Evolutionary conservation across 768 basidiomycete species (phyloP).

Genomic region (Chiua virens): DNA sequence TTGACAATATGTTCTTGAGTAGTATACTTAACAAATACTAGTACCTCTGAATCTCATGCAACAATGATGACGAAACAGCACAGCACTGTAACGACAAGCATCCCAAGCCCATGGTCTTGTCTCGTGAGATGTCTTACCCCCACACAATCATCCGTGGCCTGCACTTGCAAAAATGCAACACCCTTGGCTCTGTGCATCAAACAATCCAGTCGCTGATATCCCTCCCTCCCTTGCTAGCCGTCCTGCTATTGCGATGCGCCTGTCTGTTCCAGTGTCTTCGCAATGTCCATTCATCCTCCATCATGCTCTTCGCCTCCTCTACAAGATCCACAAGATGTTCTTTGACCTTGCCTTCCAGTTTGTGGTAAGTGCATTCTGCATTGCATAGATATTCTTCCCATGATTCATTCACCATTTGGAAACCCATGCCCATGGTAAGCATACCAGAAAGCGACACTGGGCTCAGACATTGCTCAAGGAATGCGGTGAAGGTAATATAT

Average conservation of each 20-base stretch:
- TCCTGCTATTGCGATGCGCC: slow-evolving; percentile 66
- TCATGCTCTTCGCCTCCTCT: slow-evolving; percentile 49
- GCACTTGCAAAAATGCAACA: slow-evolving; percentile 71
- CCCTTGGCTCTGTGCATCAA: slow-evolving; percentile 62
- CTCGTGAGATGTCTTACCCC: slow-evolving; percentile 71
- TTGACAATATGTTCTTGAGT: too few species aligned
- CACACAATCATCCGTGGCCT: slow-evolving; percentile 68
- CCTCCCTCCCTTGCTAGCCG: slow-evolving; percentile 43
- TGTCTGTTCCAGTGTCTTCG: slow-evolving; percentile 62
- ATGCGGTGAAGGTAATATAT: slow-evolving; percentile 86
- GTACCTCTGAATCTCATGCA: too few species aligned
- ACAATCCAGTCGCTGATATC: slow-evolving; percentile 51
- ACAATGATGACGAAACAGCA: too few species aligned
- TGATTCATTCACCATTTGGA: too few species aligned
- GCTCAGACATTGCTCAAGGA: slow-evolving; percentile 80
- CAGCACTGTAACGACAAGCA: too few species aligned
- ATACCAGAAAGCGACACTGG: slow-evolving; percentile 93
- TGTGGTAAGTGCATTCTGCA: slow-evolving; percentile 75
- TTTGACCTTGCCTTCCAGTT: slow-evolving; percentile 65
- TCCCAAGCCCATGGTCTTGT: slow-evolving; percentile 30
- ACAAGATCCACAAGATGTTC: slow-evolving; percentile 67
- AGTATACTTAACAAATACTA: too few species aligned
- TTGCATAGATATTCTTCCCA: slow-evolving; percentile 83
- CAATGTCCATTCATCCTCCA: slow-evolving; percentile 58
- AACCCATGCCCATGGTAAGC: slow-evolving; percentile 86